These are phyloP conservation scores for Amyloporia xantha DNA, from an alignment of 768 basidiomycete species.

Conservation along the genomic window DNA sequence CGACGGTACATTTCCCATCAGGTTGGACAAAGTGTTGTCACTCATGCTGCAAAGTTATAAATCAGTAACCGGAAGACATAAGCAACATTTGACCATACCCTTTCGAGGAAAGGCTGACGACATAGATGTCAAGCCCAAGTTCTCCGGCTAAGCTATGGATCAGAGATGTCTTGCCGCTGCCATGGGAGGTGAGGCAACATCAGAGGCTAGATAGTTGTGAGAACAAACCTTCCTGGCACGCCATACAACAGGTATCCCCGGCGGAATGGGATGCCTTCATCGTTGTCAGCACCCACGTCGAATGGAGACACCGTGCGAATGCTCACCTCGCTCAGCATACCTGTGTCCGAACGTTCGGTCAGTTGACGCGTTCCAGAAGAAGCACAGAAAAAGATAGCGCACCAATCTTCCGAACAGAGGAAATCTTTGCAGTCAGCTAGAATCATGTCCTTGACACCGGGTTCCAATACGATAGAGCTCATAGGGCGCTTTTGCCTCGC, in stretches of 20 bases:
- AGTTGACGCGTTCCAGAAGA: constrained; percentile 2
- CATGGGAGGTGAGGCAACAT: constrained; percentile 14
- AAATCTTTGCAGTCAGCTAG: constrained; percentile 83
- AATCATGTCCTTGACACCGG: constrained; percentile 88
- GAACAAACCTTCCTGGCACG: constrained; percentile 70
- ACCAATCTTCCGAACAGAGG: constrained; percentile 80
- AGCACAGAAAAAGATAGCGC: too few species aligned
- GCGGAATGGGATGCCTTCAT: constrained; percentile 80
- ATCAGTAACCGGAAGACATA: constrained; percentile 10
- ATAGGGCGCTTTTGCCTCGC: constrained; percentile 85
- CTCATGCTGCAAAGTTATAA: constrained; percentile 57
- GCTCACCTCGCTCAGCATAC: constrained; percentile 85
- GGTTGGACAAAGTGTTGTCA: constrained; percentile 78
- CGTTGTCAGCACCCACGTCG: constrained; percentile 1
- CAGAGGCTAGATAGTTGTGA: constrained; percentile 1
- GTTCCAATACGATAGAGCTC: constrained; percentile 88
- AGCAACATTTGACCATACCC: constrained; percentile 42
- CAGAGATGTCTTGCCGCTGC: constrained; percentile 78
- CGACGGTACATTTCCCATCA: constrained; percentile 85
- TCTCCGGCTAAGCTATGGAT: constrained; percentile 84
- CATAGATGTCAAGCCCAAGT: constrained; percentile 85
- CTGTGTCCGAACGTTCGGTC: constrained; percentile 35
- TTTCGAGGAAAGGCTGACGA: constrained; percentile 82
- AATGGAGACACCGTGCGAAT: constrained; percentile 1
- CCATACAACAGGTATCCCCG: constrained; percentile 81